These are phyloP conservation scores for Populus pruinosa DNA, from an alignment of 345 rosid species.

Conservation along the genomic window DNA sequence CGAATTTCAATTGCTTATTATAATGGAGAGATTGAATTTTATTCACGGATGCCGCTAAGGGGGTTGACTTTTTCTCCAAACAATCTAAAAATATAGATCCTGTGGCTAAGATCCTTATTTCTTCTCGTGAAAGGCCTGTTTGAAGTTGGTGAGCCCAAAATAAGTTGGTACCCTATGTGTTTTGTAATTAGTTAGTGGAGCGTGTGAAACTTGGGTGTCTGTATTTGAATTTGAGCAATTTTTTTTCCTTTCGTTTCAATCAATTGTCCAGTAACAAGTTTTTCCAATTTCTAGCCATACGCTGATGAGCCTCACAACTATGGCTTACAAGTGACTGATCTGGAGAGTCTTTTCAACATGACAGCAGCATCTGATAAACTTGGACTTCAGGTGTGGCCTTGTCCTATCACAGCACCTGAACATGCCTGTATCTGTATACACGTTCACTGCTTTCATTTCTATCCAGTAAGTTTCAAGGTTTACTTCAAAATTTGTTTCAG, in stretches of 20 bases:
- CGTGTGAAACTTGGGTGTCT: not conserved
- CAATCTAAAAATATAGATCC: no score
- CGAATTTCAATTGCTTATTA: no score
- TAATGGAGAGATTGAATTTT: no score
- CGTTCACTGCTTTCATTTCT: not conserved
- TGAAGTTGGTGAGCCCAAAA: no score
- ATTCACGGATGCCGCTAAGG: no score
- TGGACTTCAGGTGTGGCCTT: slow-evolving; percentile 70
- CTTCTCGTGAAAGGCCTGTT: no score
- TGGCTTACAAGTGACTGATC: slow-evolving; percentile 64
- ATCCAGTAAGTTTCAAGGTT: not conserved
- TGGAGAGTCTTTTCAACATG: slow-evolving; percentile 57
- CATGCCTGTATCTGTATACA: not conserved
- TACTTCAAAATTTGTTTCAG: slow-evolving; percentile 33
- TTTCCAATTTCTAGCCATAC: slow-evolving; percentile 54
- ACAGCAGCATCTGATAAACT: slow-evolving; percentile 64
- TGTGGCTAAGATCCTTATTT: no score
- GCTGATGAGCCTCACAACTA: slow-evolving; percentile 57
- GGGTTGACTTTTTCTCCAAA: no score
- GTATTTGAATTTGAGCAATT: not conserved
- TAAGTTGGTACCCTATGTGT: no score
- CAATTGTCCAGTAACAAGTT: not conserved
- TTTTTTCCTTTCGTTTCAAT: not conserved
- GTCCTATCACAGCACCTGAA: not conserved
- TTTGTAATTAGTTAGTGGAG: not conserved